Conservation (phyloP, 129 eudicot species). For the Flaveria sonorensis region DNA sequence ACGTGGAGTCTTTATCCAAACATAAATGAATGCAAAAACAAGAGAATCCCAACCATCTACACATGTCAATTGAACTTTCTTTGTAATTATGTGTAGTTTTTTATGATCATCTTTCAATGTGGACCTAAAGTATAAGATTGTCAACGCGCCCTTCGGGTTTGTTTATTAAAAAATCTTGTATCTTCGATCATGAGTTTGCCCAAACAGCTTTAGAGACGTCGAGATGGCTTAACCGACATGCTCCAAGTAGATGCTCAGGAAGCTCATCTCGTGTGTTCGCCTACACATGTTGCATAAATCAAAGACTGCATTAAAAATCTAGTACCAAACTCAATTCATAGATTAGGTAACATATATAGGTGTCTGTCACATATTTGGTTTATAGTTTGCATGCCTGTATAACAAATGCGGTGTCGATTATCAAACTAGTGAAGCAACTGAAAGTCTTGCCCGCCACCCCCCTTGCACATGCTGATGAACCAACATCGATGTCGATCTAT, state of each 20-base stretch:
- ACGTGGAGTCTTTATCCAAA: too few relatives aligned
- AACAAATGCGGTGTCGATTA: conserved; percentile 53
- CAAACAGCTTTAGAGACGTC: conserved; percentile 50
- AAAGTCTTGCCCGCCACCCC: conserved; percentile 60
- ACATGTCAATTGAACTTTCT: too few relatives aligned
- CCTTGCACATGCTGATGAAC: conserved; percentile 71
- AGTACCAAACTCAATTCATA: too few relatives aligned
- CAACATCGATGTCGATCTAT: conserved; percentile 73
- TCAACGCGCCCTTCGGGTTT: conserved; percentile 23
- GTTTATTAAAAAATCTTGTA: neutral
- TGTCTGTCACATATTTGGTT: neutral
- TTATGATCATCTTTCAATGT: too few relatives aligned
- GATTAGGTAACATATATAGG: neutral
- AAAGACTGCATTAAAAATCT: too few relatives aligned
- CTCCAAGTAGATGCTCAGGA: conserved; percentile 63
- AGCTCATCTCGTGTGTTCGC: conserved; percentile 70
- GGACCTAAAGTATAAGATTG: too few relatives aligned
- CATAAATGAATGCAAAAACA: too few relatives aligned
- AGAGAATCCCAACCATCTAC: too few relatives aligned
- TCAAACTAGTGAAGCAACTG: conserved; percentile 58
- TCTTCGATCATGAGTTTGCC: conserved; percentile 33
- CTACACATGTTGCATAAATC: conserved; percentile 30
- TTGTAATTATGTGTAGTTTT: too few relatives aligned
- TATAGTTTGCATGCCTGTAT: conserved; percentile 50
- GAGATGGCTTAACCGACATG: conserved; percentile 60